Evolutionary conservation across 805 yeast species (phyloP), one percentile per base, ranked within the genome.

Genomic region (Ogataea trehalophila): DNA sequence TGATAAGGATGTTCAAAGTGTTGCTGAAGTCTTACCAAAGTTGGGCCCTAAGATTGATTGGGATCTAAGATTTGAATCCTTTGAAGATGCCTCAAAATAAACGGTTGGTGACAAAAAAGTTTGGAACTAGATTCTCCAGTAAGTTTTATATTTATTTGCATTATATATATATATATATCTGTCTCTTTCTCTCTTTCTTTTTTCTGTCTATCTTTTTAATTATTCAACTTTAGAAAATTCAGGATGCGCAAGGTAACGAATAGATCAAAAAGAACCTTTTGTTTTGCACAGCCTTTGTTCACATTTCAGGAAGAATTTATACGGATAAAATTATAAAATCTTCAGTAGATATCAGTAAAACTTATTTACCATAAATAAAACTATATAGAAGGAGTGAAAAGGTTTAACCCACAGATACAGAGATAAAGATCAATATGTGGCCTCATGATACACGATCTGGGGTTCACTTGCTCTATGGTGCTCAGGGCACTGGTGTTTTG

Each of bases 1-100:
- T 72, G 99, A 94, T 68, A 94, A 94, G 74, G 99, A 94, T 68
- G 99, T 94, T 37, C 97, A 90, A 71, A 87, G 91, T 66, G 97
- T 94, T 46, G 99, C 99, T 41, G 97, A 94, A 68, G 81, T 84
- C 45, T 76, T 94, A 64, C 99, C 99, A 41, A 79, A 72, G 54
- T 73, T 89, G 47, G 99, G 99, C 39, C 95, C 94, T 42, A 65
- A 82, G 68, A 92, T 94, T 62, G 94, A 85, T 61, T 94, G 99
- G 99, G 97, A 92, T 66, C 76, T 94, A 65, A 81, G 99, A 69
- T 94, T 94, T 58, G 87, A 86, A 51, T 62, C 67, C 15, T 54
- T 50, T 36, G 61, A 58, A 37, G 68, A 64, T 46, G 68, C 68
- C 8, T 56, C 63, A 29, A 62, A 61, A 53, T 62, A 49, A 33